Evolutionary conservation across 1,139 yeast genomes (phyloP).

Genomic region (Pichia sp.): DNA sequence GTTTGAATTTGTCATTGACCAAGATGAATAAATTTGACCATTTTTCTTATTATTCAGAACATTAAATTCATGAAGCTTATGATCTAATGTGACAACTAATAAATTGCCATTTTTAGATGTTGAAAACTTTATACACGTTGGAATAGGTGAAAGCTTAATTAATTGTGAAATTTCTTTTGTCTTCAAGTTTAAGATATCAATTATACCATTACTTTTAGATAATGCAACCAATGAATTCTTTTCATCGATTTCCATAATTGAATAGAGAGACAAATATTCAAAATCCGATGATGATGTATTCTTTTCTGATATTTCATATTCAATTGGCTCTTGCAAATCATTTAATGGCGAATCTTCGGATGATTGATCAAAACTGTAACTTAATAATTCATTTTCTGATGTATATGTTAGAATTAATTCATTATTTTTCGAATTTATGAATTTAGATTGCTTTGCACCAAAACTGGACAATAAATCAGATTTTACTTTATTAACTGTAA

Average conservation of each 20-base stretch:
- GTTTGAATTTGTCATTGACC: conserved; percentile 79
- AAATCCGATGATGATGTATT: conserved; percentile 27
- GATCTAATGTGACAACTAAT: conserved; percentile 65
- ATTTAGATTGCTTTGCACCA: conserved; percentile 54
- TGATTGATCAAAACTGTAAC: conserved; percentile 36
- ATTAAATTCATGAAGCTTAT: conserved; percentile 64
- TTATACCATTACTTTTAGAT: conserved; percentile 57
- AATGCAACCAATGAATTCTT: conserved; percentile 44
- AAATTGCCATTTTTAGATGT: conserved; percentile 33
- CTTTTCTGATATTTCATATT: conserved; percentile 31
- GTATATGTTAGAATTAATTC: conserved; percentile 51
- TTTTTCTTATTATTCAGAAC: conserved; percentile 20
- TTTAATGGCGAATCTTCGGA: conserved; percentile 34
- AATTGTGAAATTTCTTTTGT: conserved; percentile 27
- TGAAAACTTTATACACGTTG: conserved; percentile 60
- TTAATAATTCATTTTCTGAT: conserved; percentile 50
- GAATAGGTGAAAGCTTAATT: conserved; percentile 37
- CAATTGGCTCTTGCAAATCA: conserved; percentile 24
- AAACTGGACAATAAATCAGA: conserved; percentile 40
- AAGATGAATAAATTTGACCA: conserved; percentile 40
- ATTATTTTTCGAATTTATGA: conserved; percentile 30
- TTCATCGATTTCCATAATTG: conserved; percentile 42
- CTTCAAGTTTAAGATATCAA: conserved; percentile 46
- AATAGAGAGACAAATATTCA: conserved; percentile 35
- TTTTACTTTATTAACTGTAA: conserved; percentile 47